phyloP scores from a whole-genome alignment of 2,329 filamentous ascomycete species.

The Arthrobotrys iridis region DNA sequence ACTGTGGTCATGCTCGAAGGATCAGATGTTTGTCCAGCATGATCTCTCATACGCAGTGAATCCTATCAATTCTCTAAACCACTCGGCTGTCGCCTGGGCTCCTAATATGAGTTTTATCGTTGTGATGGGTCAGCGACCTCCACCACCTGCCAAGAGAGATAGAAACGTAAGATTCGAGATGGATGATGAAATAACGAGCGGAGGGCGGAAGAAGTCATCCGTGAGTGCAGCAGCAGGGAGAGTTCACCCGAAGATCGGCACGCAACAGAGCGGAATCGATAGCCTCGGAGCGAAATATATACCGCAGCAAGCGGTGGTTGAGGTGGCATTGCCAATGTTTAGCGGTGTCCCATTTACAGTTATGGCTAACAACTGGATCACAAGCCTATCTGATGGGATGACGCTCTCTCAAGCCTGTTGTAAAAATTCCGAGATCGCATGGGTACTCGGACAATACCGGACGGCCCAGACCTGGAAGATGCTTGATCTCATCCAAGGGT shows the following conservation, averaged over 20 bases:
- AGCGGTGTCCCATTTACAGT: slow-evolving; percentile 56
- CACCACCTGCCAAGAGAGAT: slow-evolving; percentile 53
- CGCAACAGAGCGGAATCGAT: slow-evolving; percentile 52
- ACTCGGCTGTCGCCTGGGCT: slow-evolving; percentile 68
- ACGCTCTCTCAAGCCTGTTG: slow-evolving; percentile 56
- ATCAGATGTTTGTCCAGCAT: slow-evolving; percentile 72
- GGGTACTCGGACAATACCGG: slow-evolving; percentile 56
- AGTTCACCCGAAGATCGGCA: slow-evolving; percentile 39
- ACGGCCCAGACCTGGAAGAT: slow-evolving; percentile 57
- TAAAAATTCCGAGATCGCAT: slow-evolving; percentile 55
- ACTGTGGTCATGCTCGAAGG: slow-evolving; percentile 73
- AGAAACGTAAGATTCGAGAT: slow-evolving; percentile 55
- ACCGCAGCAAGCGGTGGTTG: slow-evolving; percentile 56
- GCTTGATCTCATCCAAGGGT: slow-evolving; percentile 54
- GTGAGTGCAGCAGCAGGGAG: slow-evolving; percentile 52
- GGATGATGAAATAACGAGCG: slow-evolving; percentile 56
- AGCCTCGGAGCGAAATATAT: slow-evolving; percentile 55
- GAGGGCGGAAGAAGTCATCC: slow-evolving; percentile 53
- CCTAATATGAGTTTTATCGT: slow-evolving; percentile 57
- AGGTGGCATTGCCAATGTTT: slow-evolving; percentile 56
- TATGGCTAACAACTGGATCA: slow-evolving; percentile 56
- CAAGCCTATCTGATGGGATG: slow-evolving; percentile 53
- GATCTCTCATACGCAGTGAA: slow-evolving; percentile 73
- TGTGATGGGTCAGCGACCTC: slow-evolving; percentile 54
- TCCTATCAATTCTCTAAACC: slow-evolving; percentile 71